These are phyloP conservation scores for Diaporthe sp. DNA, from an alignment of 2,329 filamentous ascomycete species.

Conservation along the genomic window DNA sequence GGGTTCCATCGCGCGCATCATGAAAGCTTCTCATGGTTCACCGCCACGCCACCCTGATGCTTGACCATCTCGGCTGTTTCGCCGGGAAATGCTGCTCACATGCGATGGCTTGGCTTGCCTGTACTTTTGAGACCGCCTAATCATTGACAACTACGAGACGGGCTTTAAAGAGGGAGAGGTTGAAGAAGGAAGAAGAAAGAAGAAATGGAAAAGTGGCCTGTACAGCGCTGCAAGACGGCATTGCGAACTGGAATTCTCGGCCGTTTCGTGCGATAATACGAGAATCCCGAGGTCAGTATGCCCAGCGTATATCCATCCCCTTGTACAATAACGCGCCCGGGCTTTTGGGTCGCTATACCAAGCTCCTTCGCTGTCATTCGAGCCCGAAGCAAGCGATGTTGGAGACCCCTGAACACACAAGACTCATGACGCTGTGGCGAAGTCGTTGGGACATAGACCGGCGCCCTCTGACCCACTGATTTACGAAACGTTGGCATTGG, in stretches of 20 bases:
- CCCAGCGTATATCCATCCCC: background rate
- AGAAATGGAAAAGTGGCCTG: background rate
- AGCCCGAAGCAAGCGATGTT: background rate
- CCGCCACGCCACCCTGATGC: background rate
- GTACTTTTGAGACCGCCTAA: background rate
- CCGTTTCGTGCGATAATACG: background rate
- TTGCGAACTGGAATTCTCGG: too few species aligned
- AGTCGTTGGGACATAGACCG: background rate
- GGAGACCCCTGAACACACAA: background rate
- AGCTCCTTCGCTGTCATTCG: background rate
- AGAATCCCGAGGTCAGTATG: background rate
- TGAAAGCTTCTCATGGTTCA: conserved; percentile 2
- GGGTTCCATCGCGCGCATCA: background rate
- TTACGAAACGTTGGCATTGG: background rate
- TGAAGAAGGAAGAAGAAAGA: background rate
- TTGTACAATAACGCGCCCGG: background rate
- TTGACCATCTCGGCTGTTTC: background rate
- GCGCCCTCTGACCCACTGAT: background rate
- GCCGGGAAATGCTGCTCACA: background rate
- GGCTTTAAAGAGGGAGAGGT: background rate
- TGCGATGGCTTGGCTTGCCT: background rate
- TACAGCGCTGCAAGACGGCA: background rate
- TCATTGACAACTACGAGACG: background rate
- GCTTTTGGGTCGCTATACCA: background rate
- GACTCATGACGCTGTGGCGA: conserved; percentile 4